A percentile compares a stretch with the other conserved stretches of the same genome.
These are phyloP conservation scores for Claviceps monticola DNA, from an alignment of 2,329 filamentous ascomycete genomes.

Conservation along the genomic window DNA sequence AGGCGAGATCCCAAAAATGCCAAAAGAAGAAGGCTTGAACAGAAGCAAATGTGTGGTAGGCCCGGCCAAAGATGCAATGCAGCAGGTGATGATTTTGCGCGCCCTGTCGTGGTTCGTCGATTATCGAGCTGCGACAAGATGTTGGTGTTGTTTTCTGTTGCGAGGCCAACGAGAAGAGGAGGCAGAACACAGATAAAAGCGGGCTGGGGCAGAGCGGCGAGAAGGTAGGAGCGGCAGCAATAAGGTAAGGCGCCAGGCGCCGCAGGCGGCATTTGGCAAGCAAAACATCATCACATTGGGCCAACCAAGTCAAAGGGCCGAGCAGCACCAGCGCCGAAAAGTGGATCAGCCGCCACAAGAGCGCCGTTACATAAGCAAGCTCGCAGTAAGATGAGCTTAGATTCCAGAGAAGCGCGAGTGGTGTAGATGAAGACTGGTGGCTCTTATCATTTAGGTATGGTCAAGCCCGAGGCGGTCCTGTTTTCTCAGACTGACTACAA, in stretches of 20 bases:
- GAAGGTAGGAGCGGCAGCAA: background rate
- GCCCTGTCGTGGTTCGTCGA: slow-evolving; percentile 15
- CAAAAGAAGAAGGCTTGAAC: slow-evolving; percentile 3
- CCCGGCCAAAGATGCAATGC: slow-evolving; percentile 2
- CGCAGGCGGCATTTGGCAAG: background rate
- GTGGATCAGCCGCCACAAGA: slow-evolving; percentile 4
- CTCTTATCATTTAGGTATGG: too few relatives aligned
- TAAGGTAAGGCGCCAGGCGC: background rate
- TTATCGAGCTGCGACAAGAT: slow-evolving; percentile 15
- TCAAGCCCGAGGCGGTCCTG: too few relatives aligned
- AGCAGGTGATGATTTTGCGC: slow-evolving; percentile 10
- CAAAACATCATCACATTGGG: background rate
- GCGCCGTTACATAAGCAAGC: slow-evolving; percentile 14
- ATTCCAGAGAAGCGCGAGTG: slow-evolving; percentile 10
- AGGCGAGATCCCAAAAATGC: slow-evolving; percentile 4
- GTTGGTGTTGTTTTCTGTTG: slow-evolving; percentile 30
- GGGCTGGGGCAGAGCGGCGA: slow-evolving; percentile 5
- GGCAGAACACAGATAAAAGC: slow-evolving; percentile 14
- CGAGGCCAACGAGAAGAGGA: slow-evolving; percentile 28
- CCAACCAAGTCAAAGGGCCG: background rate
- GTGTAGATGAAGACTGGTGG: background rate
- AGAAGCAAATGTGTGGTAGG: slow-evolving; percentile 7
- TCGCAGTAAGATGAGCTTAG: slow-evolving; percentile 11
- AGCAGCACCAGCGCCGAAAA: background rate
- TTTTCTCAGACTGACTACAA: too few relatives aligned